A percentile compares a stretch with the other conserved stretches of the same genome.
Evolutionary conservation across 139 green algal genomes (phyloP).

Genomic region (Pseudopediastrum boryanum): DNA sequence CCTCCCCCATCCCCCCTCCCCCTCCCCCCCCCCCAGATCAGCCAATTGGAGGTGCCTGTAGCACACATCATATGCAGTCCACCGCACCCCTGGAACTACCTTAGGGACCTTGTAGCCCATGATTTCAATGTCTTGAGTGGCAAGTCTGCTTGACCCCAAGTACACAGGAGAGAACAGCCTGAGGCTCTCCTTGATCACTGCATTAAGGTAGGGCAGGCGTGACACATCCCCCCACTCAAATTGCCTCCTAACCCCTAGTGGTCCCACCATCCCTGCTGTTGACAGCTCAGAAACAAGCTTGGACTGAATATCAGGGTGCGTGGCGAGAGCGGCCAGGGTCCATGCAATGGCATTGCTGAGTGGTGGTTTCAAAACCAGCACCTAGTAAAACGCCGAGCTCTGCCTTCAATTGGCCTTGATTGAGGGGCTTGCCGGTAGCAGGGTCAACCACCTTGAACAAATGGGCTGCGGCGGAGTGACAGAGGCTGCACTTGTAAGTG

Average conservation of each 20-base stretch:
- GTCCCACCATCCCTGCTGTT: not conserved
- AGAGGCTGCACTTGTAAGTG: too few relatives aligned
- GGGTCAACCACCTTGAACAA: not conserved
- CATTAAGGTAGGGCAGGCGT: not conserved
- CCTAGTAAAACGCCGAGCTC: conserved; percentile 13
- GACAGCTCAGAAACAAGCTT: not conserved
- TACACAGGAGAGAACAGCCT: not conserved
- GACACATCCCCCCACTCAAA: not conserved
- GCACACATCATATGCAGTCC: too few relatives aligned
- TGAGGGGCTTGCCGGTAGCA: not conserved
- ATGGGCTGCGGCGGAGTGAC: not conserved
- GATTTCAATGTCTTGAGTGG: not conserved
- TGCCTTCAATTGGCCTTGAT: not conserved
- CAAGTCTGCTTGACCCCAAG: not conserved
- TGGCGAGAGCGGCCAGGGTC: not conserved
- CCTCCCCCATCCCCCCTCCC: too few relatives aligned
- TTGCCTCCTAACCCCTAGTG: too few relatives aligned
- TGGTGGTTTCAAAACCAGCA: conserved; percentile 22
- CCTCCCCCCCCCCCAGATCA: too few relatives aligned
- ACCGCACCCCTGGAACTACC: too few relatives aligned
- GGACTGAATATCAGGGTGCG: conserved; percentile 1
- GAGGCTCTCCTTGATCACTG: conserved; percentile 13
- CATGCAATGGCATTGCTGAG: not conserved
- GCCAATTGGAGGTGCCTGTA: too few relatives aligned
- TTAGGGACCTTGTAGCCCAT: not conserved